Percentiles rank a stretch among this genome's conserved stretches.
Evolutionary conservation across 2,329 filamentous ascomycete genomes (phyloP).

Genomic region (Apiospora kogelbergensis): DNA sequence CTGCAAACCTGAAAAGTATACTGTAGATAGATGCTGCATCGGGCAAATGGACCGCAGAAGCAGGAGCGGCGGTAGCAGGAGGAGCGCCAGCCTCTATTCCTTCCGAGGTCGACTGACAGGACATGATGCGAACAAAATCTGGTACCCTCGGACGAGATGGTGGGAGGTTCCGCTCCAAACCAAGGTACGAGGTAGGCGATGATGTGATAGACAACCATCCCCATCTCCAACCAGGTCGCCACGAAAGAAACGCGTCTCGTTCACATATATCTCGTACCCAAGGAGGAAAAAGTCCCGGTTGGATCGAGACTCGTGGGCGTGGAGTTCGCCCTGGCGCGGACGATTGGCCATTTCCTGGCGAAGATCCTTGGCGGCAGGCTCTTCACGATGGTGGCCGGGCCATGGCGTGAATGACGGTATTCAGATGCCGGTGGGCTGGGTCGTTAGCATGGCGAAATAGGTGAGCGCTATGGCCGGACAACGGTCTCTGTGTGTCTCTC

Average conservation of each 20-base stretch:
- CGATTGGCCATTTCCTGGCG: background rate
- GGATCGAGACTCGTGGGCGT: background rate
- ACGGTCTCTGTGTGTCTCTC: background rate
- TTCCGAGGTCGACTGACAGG: background rate
- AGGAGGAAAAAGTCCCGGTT: background rate
- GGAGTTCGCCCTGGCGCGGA: background rate
- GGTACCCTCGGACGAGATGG: background rate
- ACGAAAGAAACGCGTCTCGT: background rate
- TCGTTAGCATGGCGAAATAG: background rate
- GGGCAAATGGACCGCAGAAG: background rate
- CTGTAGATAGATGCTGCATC: slow-evolving; percentile 5
- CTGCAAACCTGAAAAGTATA: background rate
- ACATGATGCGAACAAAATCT: background rate
- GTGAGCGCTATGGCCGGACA: background rate
- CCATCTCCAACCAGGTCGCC: background rate
- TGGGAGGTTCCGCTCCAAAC: background rate
- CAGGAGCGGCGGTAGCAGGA: background rate
- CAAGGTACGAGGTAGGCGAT: background rate
- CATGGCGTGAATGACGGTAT: background rate
- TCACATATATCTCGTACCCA: background rate
- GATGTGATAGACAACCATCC: background rate
- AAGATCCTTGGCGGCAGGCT: background rate
- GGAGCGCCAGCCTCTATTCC: background rate
- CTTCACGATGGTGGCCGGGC: background rate
- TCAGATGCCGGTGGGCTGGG: slow-evolving; percentile 1